phyloP scores from a whole-genome alignment of 192 early-diverging fungal genomes.

The Linnemannia schmuckeri region DNA sequence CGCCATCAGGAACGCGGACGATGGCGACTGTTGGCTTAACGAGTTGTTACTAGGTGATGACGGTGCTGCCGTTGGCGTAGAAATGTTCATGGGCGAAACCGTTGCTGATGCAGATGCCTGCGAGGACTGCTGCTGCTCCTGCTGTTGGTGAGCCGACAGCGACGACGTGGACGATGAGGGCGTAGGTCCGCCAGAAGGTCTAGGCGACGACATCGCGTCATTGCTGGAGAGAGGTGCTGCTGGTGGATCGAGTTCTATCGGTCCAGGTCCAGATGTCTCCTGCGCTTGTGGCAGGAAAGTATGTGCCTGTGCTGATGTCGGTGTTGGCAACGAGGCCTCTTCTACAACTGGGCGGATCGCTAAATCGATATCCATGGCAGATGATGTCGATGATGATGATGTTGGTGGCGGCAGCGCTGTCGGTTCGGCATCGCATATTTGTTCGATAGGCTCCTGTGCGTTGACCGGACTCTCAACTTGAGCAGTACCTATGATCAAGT shows the following conservation, averaged over 20 bases:
- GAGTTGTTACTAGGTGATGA: neutral
- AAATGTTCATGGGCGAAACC: constrained; percentile 32
- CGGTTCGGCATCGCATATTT: constrained; percentile 11
- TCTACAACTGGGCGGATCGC: neutral
- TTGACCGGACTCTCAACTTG: constrained; percentile 6
- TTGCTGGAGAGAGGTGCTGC: neutral
- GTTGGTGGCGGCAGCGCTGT: constrained; percentile 3
- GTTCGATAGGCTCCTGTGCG: constrained; percentile 13
- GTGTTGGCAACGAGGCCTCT: constrained; percentile 2
- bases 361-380: constrained; percentile 1
- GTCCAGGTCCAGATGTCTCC: neutral
- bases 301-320: constrained; percentile 21
- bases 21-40: constrained; percentile 41
- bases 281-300: constrained; percentile 20
- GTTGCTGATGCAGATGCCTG: constrained; percentile 17
- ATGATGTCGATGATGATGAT: neutral
- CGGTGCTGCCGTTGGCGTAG: neutral
- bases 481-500: constrained; percentile 6
- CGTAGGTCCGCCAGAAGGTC: neutral
- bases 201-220: neutral
- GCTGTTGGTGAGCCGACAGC: neutral
- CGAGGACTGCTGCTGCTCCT: neutral
- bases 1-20: constrained; percentile 44
- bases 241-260: constrained; percentile 18
- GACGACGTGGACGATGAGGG: constrained; percentile 9